Conservation (phyloP, 257 asterid species). For the Plantago major region DNA sequence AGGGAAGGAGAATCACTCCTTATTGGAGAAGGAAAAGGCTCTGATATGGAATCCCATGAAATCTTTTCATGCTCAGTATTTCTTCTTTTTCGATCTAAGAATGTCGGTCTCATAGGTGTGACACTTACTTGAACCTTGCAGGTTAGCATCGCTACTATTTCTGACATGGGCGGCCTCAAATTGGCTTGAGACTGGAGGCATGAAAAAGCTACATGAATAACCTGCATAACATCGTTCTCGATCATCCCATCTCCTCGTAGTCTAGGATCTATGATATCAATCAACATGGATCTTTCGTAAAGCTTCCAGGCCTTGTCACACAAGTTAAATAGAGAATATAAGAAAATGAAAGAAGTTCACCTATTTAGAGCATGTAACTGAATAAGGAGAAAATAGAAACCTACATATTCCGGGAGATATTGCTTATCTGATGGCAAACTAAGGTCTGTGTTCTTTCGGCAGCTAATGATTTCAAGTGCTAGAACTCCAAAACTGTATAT, state of each 20-base stretch:
- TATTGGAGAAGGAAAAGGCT: constrained; percentile 55
- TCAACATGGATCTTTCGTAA: constrained; percentile 51
- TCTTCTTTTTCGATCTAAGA: constrained; percentile 49
- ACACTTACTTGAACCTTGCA: constrained; percentile 43
- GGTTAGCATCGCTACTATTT: constrained; percentile 65
- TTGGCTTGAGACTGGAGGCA: constrained; percentile 66
- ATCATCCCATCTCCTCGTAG: constrained; percentile 33
- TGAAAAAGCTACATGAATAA: constrained; percentile 47
- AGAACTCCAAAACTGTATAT: constrained; percentile 74
- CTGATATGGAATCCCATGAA: constrained; percentile 59
- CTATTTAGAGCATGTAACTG: neutral
- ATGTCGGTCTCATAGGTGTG: constrained; percentile 46
- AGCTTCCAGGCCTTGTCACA: constrained; percentile 69
- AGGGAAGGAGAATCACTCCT: constrained; percentile 45
- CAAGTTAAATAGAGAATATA: neutral
- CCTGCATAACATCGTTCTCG: constrained; percentile 50
- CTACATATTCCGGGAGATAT: constrained; percentile 75
- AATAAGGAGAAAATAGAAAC: constrained; percentile 7
- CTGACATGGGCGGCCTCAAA: constrained; percentile 79
- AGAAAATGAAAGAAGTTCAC: neutral
- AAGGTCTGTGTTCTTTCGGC: constrained; percentile 67
- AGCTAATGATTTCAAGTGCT: constrained; percentile 61
- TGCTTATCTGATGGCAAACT: constrained; percentile 65
- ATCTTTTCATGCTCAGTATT: constrained; percentile 22
- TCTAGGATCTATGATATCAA: constrained; percentile 55